These are phyloP conservation scores for Candida methanosorbosa DNA, from an alignment of 805 yeast species.

Conservation along the genomic window DNA sequence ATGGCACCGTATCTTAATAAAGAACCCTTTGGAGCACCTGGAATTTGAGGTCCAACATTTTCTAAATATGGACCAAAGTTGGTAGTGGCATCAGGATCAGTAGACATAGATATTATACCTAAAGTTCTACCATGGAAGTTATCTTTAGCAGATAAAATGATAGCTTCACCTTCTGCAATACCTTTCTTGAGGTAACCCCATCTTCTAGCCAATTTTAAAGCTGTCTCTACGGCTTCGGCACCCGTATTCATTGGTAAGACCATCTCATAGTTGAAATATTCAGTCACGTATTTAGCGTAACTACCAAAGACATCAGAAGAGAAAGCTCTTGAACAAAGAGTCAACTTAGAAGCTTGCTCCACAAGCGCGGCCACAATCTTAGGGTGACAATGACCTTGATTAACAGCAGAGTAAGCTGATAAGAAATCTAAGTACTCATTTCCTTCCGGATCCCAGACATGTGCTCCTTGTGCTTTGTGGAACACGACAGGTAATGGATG, in stretches of 20 bases:
- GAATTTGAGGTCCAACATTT: conserved; percentile 78
- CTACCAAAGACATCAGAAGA: conserved; percentile 82
- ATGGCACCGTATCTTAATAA: conserved; percentile 74
- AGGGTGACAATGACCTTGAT: conserved; percentile 98
- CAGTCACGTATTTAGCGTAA: conserved; percentile 82
- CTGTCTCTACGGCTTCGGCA: conserved; percentile 98
- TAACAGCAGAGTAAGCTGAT: conserved; percentile 94
- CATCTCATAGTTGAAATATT: conserved; percentile 84
- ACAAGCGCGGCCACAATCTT: conserved; percentile 75
- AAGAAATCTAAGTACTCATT: conserved; percentile 86
- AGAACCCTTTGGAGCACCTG: conserved; percentile 55
- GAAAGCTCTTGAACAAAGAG: conserved; percentile 88
- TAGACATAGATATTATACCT: conserved; percentile 92
- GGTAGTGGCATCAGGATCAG: conserved; percentile 87
- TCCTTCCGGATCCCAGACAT: conserved; percentile 98
- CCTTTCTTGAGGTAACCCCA: conserved; percentile 93
- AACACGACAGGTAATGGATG: conserved; percentile 96
- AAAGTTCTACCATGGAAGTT: conserved; percentile 97
- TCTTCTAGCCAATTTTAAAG: conserved; percentile 86
- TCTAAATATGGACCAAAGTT: conserved; percentile 84
- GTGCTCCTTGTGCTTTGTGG: conserved; percentile 79
- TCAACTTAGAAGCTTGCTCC: conserved; percentile 79
- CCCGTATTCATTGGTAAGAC: conserved; percentile 98
- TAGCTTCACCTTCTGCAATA: conserved; percentile 76
- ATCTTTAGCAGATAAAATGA: conserved; percentile 77